Evolutionary conservation across 257 asterid genomes (phyloP), one percentile per base, ranked within the genome.

Genomic region (Buddleja alternifolia): DNA sequence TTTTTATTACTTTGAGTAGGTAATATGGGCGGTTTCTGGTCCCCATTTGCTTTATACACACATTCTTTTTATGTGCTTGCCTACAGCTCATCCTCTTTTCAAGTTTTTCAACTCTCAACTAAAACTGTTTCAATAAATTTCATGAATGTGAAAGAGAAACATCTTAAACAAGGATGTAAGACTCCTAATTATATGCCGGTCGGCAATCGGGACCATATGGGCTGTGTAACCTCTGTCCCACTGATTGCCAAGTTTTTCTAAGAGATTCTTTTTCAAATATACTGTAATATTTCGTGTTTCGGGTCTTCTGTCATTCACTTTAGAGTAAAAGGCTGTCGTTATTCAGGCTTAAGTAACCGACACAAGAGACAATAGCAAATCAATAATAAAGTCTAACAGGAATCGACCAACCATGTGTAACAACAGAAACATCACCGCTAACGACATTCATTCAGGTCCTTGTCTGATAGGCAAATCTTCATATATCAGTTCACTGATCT

Each of bases 31-130:
- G 60, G 77, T 55, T 48, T n/a, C 52, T 50, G 55, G 77, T 32
- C 77, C 90, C 81, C 69, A 69, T 76, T 41, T 55, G 65, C 69
- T 34, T 41, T 48, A 41, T 24, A 11, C 12, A 47, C 11, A 47
- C 57, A 42, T 45, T 53, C 53, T 51, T 68, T 67, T 67, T 36
- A 40, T 41, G 37, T 39, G 6, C 39, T 41, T 48, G 66, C 56
- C 52, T 16, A 46, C 63, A 63, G 58, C 67, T 67, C 64, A 60
- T 63, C 41, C 63, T 60, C 15, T 42, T 17, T 51, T 19, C 20
- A 16, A 21, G 16, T 71, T 61, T 8, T 45, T 60, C 74, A 76
- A 66, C 74, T 60, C 66, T 60, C 81, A 71, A 66, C 66, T 15
- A 19, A 59, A 11, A 39, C 36, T 14, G 23, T 70, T 39, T 12